phyloP scores from a whole-genome alignment of 139 green algal genomes.

The Ulvella scutata region DNA sequence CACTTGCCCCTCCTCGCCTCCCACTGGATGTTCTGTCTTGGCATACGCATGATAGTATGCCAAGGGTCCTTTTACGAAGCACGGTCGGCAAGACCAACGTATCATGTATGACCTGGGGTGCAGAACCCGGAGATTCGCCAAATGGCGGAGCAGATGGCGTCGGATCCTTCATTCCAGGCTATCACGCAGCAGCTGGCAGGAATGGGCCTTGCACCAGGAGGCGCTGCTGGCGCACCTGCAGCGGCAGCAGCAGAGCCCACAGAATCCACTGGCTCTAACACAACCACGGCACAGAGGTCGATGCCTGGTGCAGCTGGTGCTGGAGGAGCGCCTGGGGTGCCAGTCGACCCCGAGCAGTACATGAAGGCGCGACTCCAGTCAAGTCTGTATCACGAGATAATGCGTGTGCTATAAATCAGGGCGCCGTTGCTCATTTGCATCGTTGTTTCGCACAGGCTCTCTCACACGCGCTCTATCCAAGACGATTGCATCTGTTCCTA shows the following conservation, averaged over 20 bases:
- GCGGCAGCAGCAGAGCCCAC: background rate
- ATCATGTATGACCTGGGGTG: too few species aligned
- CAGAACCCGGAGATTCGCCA: constrained; percentile 58
- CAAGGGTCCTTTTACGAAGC: background rate
- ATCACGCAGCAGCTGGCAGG: constrained; percentile 46
- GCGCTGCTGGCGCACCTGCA: background rate
- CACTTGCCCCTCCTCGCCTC: background rate
- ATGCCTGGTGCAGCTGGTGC: background rate
- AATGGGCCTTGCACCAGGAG: constrained; percentile 8
- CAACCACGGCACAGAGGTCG: too few species aligned
- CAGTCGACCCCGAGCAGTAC: background rate
- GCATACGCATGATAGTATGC: background rate
- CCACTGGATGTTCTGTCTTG: background rate
- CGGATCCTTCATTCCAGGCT: constrained; percentile 46
- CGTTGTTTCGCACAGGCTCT: too few species aligned
- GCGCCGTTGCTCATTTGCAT: too few species aligned
- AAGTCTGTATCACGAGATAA: too few species aligned
- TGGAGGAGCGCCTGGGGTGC: background rate
- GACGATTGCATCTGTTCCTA: too few species aligned
- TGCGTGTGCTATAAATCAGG: too few species aligned
- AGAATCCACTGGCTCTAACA: constrained; percentile 7
- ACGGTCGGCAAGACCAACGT: background rate
- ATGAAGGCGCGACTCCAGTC: background rate
- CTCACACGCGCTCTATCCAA: too few species aligned
- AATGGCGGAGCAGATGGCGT: constrained; percentile 69